Evolutionary conservation across 2,329 filamentous ascomycete genomes (phyloP), one percentile per base, ranked within the genome.

Genomic region (Leptoxyphium fumago): DNA sequence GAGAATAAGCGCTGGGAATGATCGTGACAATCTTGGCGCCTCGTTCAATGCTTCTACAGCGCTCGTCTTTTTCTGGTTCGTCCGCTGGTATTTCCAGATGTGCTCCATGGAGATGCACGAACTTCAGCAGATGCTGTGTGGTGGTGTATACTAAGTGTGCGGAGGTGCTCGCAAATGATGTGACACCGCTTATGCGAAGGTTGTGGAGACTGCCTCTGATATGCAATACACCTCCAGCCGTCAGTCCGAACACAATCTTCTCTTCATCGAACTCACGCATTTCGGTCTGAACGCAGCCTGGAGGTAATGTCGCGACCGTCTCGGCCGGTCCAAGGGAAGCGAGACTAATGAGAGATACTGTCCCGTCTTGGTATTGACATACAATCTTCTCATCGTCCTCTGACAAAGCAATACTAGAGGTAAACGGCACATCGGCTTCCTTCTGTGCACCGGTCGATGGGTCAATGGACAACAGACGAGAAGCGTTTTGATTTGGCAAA

Each of bases 131-230:
- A 60, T 96, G 88, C 50, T 87, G 87, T 47, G 81, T 87, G 0
- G 91, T 98, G 1, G 91, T 98, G 57, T 89, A 87, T 46, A 96
- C 78, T 11, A 98, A 70, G 66, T 96, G 89, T 15, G 78, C 77
- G 0, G 79, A 71, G 0, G 89, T 94, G 21, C 88, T 66, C 5
- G 87, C 61, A 54, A 94, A 96, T 0, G 91, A 98, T 0, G 89
- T 96, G 62, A 87, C 94, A 54, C 91, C 94, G 61, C 84, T 86
- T 11, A 80, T 77, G 39, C 95, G 67, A 5, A 83, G 68, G 13
- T 73, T 76, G 2, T 80, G 77, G 57, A 88, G 84, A 36, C 47
- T 48, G 30, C 48, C 52, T 26, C 47, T 42, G 30, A 56, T 43
- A 38, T 54, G 45, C 40, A 98, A 68, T 43, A 81, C 73, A 0